Evolutionary conservation across 257 asterid species (phyloP).

Genomic region (Pogostemon cablin): DNA sequence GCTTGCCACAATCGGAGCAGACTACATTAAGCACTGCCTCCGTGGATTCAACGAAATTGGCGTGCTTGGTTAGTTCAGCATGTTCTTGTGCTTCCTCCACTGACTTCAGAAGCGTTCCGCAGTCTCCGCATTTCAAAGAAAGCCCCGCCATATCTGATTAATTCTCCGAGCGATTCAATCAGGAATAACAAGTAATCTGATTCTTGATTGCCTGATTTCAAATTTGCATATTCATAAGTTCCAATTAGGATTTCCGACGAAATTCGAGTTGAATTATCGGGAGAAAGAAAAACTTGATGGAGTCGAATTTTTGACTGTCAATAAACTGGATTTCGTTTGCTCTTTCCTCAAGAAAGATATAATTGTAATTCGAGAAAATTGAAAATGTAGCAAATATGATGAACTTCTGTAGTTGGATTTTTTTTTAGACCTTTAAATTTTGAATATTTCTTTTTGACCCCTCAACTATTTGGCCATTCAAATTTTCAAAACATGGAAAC

Average conservation of each 20-base stretch:
- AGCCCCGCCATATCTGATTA: slow-evolving; percentile 69
- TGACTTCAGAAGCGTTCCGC: slow-evolving; percentile 83
- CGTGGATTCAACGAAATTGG: slow-evolving; percentile 80
- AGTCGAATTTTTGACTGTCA: neutral
- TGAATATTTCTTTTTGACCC: no score
- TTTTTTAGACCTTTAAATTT: no score
- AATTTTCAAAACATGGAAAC: no score
- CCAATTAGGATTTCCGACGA: slow-evolving; percentile 20
- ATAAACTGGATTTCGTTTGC: neutral
- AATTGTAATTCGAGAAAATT: neutral
- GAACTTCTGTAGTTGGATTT: no score
- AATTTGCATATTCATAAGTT: neutral
- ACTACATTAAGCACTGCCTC: slow-evolving; percentile 85
- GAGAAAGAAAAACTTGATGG: neutral
- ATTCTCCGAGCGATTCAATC: slow-evolving; percentile 1
- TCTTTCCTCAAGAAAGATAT: neutral
- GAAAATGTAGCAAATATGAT: no score
- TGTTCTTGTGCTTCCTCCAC: slow-evolving; percentile 98
- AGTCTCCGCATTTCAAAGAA: slow-evolving; percentile 89
- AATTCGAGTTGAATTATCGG: slow-evolving; percentile 13
- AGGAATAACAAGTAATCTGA: neutral
- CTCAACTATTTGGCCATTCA: no score
- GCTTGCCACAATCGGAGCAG: slow-evolving; percentile 84
- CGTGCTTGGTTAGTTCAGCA: slow-evolving; percentile 85
- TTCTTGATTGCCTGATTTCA: slow-evolving; percentile 23